These are phyloP conservation scores for Bipolaris oryzae DNA, from an alignment of 2,329 filamentous ascomycete species.

Conservation along the genomic window DNA sequence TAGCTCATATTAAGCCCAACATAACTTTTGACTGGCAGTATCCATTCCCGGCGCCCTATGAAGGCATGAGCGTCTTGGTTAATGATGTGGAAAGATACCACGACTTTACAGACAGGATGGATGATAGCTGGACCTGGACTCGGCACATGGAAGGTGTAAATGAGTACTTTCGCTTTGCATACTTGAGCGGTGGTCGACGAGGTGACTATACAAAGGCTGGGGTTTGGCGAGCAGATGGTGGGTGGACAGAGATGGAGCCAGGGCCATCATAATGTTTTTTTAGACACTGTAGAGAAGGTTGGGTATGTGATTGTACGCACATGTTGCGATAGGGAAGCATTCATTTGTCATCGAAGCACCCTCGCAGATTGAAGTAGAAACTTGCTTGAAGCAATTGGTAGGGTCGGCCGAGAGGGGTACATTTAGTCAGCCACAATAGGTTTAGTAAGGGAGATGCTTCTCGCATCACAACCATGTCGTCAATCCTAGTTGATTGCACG, in stretches of 20 bases:
- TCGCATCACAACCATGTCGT: no score
- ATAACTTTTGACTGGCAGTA: slow-evolving; percentile 68
- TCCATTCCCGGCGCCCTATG: slow-evolving; percentile 60
- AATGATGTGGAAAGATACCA: slow-evolving; percentile 84
- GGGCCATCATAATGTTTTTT: slow-evolving; percentile 54
- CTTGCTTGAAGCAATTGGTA: no score
- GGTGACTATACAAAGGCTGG: slow-evolving; percentile 80
- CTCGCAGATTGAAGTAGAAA: no score
- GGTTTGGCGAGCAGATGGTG: slow-evolving; percentile 67
- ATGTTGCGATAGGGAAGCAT: no score
- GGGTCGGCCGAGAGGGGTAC: no score
- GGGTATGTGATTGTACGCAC: neutral
- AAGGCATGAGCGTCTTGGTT: slow-evolving; percentile 79
- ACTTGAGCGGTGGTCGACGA: slow-evolving; percentile 67
- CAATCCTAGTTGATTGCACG: no score
- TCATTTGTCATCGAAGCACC: neutral
- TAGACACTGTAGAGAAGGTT: neutral
- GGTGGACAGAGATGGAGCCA: slow-evolving; percentile 69
- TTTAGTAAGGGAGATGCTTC: neutral
- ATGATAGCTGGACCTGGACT: slow-evolving; percentile 63
- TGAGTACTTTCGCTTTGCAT: slow-evolving; percentile 81
- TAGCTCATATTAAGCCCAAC: slow-evolving; percentile 53
- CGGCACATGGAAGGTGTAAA: slow-evolving; percentile 56
- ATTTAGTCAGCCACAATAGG: no score
- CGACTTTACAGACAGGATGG: slow-evolving; percentile 63